These are phyloP conservation scores for Trametes cingulata DNA, from an alignment of 768 basidiomycete species.

Conservation along the genomic window DNA sequence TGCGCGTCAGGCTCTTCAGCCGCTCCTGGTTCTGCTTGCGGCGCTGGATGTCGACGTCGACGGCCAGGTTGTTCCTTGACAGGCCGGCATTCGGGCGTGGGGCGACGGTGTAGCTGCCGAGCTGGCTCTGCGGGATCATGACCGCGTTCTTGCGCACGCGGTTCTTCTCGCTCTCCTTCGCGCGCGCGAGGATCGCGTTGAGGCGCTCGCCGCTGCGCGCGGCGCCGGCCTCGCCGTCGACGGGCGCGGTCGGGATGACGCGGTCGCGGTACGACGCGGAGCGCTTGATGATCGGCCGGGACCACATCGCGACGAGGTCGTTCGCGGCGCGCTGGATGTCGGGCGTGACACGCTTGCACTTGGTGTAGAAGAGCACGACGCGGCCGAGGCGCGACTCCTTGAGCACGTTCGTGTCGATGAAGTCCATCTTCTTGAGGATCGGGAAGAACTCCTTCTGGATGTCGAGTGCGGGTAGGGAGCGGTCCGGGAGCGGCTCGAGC, in stretches of 20 bases:
- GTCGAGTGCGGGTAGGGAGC: constrained; percentile 90
- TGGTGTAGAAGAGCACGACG: constrained; percentile 93
- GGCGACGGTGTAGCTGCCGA: constrained; percentile 80
- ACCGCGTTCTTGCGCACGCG: constrained; percentile 78
- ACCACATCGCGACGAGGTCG: constrained; percentile 84
- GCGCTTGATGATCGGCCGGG: constrained; percentile 88
- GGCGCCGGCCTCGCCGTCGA: constrained; percentile 39
- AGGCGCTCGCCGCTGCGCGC: constrained; percentile 53
- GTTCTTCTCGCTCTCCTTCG: constrained; percentile 66
- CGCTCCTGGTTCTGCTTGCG: constrained; percentile 76
- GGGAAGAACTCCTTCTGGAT: constrained; percentile 93
- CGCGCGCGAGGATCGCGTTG: constrained; percentile 68
- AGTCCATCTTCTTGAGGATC: constrained; percentile 83
- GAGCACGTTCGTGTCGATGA: constrained; percentile 86
- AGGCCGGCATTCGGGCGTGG: constrained; percentile 60
- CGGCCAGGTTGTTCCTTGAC: constrained; percentile 52
- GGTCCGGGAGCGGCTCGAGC: constrained; percentile 94
- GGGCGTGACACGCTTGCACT: constrained; percentile 85
- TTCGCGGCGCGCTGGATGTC: constrained; percentile 81
- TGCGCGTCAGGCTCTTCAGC: constrained; percentile 60
- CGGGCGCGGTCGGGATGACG: constrained; percentile 59
- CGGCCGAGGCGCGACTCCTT: constrained; percentile 91
- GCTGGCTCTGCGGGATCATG: constrained; percentile 73
- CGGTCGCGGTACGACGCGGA: constrained; percentile 80
- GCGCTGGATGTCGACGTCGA: constrained; percentile 73